Conservation (phyloP, 495 filamentous ascomycete species). For the Podospora australis region DNA sequence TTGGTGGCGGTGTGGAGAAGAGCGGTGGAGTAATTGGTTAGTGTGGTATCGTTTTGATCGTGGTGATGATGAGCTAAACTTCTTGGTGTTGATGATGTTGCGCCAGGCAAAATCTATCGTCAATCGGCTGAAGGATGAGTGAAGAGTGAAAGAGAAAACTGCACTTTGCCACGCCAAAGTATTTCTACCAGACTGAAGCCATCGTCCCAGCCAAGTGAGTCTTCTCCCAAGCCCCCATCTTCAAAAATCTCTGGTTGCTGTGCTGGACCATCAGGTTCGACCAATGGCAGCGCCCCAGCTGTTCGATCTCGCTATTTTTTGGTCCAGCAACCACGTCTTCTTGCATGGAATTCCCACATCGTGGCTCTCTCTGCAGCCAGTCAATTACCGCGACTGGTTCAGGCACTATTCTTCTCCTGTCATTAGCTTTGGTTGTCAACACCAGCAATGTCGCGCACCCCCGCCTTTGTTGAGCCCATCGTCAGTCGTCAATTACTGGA, state of each 20-base stretch:
- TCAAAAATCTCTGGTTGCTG: background rate
- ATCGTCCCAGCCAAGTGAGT: background rate
- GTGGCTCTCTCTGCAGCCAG: slow-evolving; percentile 16
- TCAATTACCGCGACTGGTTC: slow-evolving; percentile 7
- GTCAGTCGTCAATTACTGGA: background rate
- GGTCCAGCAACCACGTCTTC: slow-evolving; percentile 4
- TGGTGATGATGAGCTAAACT: background rate
- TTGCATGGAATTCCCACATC: slow-evolving; percentile 14
- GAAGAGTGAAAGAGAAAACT: too few relatives aligned
- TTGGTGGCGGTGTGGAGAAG: background rate
- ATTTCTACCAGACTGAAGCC: too few relatives aligned
- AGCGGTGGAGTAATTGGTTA: background rate
- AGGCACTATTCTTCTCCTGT: slow-evolving; percentile 14
- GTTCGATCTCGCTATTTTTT: slow-evolving; percentile 8
- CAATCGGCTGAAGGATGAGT: too few relatives aligned
- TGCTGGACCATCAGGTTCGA: background rate
- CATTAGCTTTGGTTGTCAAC: slow-evolving; percentile 2
- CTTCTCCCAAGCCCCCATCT: background rate
- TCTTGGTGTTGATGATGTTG: too few relatives aligned
- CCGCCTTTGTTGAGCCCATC: background rate
- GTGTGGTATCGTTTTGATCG: background rate
- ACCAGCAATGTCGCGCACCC: too few relatives aligned
- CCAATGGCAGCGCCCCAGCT: slow-evolving; percentile 22
- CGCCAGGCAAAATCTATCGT: too few relatives aligned
- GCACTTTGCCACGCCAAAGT: too few relatives aligned